Conservation (phyloP, 345 rosid genomes). For the Brassica incana region DNA sequence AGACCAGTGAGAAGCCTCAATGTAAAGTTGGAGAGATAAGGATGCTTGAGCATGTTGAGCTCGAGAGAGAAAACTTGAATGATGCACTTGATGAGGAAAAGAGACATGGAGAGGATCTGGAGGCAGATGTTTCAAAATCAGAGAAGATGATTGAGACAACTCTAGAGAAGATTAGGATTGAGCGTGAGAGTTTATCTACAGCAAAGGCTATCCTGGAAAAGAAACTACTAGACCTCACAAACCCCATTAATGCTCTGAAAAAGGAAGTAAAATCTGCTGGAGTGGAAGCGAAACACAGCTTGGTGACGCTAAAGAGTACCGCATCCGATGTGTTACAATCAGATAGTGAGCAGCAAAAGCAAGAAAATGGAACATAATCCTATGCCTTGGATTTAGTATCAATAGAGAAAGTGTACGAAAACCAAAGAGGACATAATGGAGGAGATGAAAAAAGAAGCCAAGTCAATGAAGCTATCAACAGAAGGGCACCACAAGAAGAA, state of each 20-base stretch:
- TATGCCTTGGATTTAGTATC: constrained; percentile 48
- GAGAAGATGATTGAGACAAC: constrained; percentile 45
- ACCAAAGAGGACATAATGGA: constrained; percentile 50
- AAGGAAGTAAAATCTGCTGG: constrained; percentile 30
- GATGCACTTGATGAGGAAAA: constrained; percentile 51
- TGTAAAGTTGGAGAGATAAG: constrained; percentile 37
- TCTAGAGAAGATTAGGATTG: constrained; percentile 28
- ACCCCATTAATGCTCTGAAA: constrained; percentile 36
- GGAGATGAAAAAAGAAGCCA: constrained; percentile 60
- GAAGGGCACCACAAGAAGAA: constrained; percentile 57
- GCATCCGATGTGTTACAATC: constrained; percentile 45
- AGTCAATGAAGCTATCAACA: constrained; percentile 48
- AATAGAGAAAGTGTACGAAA: constrained; percentile 56
- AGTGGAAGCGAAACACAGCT: constrained; percentile 1
- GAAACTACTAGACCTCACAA: constrained; percentile 46
- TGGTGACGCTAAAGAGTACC: constrained; percentile 54
- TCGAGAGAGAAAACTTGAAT: constrained; percentile 45
- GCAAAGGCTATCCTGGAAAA: constrained; percentile 45
- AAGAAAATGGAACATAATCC: constrained; percentile 40
- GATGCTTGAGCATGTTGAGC: constrained; percentile 36
- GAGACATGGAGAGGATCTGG: constrained; percentile 39
- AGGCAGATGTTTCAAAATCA: constrained; percentile 40
- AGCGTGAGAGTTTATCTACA: constrained; percentile 35
- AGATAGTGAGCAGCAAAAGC: constrained; percentile 11
- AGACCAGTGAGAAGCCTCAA: constrained; percentile 39